phyloP scores from a whole-genome alignment of 1,139 yeast species.

The Hansenula sp. region DNA sequence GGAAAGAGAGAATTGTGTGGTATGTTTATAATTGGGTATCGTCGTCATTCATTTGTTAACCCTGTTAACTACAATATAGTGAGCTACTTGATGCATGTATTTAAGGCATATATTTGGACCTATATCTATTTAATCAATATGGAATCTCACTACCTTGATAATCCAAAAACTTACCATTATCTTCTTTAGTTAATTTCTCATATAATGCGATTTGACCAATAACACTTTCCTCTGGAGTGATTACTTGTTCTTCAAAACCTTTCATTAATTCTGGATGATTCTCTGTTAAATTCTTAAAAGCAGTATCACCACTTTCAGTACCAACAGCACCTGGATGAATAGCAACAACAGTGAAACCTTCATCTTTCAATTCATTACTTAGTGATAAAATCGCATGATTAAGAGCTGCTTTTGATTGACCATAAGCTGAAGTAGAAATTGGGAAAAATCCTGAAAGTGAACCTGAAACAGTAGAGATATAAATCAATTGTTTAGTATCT shows the following conservation, averaged over 20 bases:
- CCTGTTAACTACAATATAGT: too few relatives aligned
- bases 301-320: not conserved
- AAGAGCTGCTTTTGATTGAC: slow-evolving; percentile 32
- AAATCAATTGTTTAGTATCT: slow-evolving; percentile 15
- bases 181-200: not conserved
- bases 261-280: slow-evolving; percentile 20
- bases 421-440: slow-evolving; percentile 23
- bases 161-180: slow-evolving; percentile 5
- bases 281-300: not conserved
- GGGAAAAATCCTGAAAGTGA: slow-evolving; percentile 15
- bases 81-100: too few relatives aligned
- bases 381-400: slow-evolving; percentile 24
- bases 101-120: too few relatives aligned
- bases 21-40: too few relatives aligned
- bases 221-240: slow-evolving; percentile 1
- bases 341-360: slow-evolving; percentile 24
- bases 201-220: not conserved
- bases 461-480: slow-evolving; percentile 22
- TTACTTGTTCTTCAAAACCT: not conserved
- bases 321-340: slow-evolving; percentile 29
- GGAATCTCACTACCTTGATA: slow-evolving; percentile 4
- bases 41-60: too few relatives aligned
- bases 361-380: slow-evolving; percentile 20
- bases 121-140: too few relatives aligned
- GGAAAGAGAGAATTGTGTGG: too few relatives aligned